phyloP scores from a whole-genome alignment of 2,329 filamentous ascomycete species.

The Venturia carpophila region DNA sequence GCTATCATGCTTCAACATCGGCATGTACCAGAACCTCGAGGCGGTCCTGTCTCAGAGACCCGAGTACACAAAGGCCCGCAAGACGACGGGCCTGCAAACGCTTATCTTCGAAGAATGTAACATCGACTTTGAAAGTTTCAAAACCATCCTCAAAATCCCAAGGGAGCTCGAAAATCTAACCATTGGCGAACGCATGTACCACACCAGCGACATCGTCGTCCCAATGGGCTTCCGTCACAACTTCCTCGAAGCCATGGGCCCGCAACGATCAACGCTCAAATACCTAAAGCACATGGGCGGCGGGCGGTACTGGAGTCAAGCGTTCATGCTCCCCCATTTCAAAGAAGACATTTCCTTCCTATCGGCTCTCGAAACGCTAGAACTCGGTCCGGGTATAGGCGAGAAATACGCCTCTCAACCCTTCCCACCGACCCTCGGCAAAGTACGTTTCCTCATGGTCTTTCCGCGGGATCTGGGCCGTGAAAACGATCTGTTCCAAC shows the following conservation, averaged over 20 bases:
- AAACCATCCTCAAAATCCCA: constrained; percentile 5
- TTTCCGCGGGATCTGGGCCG: neutral
- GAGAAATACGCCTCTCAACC: neutral
- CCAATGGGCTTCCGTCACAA: neutral
- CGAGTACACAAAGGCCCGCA: neutral
- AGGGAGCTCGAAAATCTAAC: constrained; percentile 8
- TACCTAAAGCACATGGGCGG: constrained; percentile 12
- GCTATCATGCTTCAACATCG: constrained; percentile 3
- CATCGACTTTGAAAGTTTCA: neutral
- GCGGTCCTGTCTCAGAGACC: neutral
- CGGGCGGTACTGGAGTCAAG: neutral
- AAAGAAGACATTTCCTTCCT: neutral
- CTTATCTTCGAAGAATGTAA: constrained; percentile 17
- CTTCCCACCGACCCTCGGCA: neutral
- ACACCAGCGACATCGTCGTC: neutral
- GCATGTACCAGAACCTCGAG: neutral
- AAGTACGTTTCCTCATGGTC: neutral
- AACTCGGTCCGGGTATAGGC: neutral
- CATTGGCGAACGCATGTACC: constrained; percentile 7
- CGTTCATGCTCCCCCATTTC: neutral
- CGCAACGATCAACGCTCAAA: constrained; percentile 3
- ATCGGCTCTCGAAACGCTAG: neutral
- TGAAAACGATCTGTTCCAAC: neutral
- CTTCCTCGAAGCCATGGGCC: neutral
- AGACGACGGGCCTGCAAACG: neutral